Percentiles rank a stretch among this genome's conserved stretches.
Conservation (phyloP, 129 eudicot species). For the Pulicaria dysenterica region DNA sequence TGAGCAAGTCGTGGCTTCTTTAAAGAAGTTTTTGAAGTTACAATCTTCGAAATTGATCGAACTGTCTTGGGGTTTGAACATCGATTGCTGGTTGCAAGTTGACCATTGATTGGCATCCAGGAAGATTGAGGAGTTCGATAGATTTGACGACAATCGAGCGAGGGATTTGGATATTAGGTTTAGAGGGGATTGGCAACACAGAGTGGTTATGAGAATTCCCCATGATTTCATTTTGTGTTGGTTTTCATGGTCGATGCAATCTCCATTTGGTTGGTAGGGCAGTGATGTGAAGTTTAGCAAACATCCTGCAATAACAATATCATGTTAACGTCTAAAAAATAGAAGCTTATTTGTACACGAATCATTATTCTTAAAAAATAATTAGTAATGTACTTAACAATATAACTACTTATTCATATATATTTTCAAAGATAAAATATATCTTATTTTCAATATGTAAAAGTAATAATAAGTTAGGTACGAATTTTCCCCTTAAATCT, state of each 20-base stretch:
- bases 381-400: no score
- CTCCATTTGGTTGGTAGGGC: slow-evolving; percentile 60
- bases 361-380: no score
- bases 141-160: slow-evolving; percentile 24
- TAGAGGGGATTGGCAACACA: slow-evolving; percentile 65
- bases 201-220: slow-evolving; percentile 46
- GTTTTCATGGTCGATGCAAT: slow-evolving; percentile 38
- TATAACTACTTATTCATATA: no score
- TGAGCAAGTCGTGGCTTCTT: slow-evolving; percentile 41
- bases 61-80: slow-evolving; percentile 24
- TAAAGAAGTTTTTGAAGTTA: slow-evolving; percentile 39
- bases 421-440: no score
- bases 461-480: no score
- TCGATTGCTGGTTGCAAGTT: slow-evolving; percentile 36
- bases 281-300: slow-evolving; percentile 48
- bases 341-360: neutral
- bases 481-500: no score
- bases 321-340: neutral
- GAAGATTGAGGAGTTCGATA: slow-evolving; percentile 30
- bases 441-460: no score
- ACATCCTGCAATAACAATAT: slow-evolving; percentile 44
- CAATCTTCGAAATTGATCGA: slow-evolving; percentile 39
- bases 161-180: slow-evolving; percentile 43
- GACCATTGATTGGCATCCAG: slow-evolving; percentile 39
- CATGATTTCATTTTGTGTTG: slow-evolving; percentile 39